These are phyloP conservation scores for Aspergillus latus DNA, from an alignment of 2,329 filamentous ascomycete species.

Conservation along the genomic window DNA sequence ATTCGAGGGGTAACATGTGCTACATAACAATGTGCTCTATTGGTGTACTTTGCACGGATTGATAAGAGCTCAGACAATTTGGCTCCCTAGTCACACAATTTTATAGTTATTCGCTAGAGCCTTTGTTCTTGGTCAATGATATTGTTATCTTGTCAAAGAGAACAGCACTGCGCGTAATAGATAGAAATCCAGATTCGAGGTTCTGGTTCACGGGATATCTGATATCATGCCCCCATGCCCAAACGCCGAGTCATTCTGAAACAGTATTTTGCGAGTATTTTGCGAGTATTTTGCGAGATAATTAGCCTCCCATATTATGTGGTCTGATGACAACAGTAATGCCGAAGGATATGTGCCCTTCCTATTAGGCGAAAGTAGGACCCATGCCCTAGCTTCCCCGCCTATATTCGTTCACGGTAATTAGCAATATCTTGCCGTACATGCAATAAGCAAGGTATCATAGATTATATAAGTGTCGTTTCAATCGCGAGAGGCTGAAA, in stretches of 20 bases:
- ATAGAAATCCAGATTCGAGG: not conserved
- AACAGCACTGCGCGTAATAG: not conserved
- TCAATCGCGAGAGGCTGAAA: slow-evolving; percentile 3
- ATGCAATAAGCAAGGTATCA: not conserved
- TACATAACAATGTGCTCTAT: not conserved
- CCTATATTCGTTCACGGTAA: not conserved
- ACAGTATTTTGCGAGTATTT: not conserved
- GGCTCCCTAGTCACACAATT: not conserved
- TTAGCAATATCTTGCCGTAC: not conserved
- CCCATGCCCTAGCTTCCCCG: not conserved
- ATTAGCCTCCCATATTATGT: not conserved
- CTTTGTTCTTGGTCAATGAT: not conserved
- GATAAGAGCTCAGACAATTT: not conserved
- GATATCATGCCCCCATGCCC: not conserved
- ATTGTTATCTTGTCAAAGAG: not conserved
- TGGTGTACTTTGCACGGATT: not conserved
- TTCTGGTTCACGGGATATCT: not conserved
- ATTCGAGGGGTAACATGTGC: not conserved
- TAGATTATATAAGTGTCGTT: not conserved
- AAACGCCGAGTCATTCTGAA: not conserved
- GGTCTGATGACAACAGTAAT: not conserved
- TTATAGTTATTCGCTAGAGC: not conserved
- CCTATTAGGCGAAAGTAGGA: not conserved
- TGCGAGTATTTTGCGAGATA: not conserved
- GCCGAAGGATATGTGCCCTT: not conserved